Base-by-base conservation (phyloP, 75 land plant genomes). In the Pinus albicaulis region DNA sequence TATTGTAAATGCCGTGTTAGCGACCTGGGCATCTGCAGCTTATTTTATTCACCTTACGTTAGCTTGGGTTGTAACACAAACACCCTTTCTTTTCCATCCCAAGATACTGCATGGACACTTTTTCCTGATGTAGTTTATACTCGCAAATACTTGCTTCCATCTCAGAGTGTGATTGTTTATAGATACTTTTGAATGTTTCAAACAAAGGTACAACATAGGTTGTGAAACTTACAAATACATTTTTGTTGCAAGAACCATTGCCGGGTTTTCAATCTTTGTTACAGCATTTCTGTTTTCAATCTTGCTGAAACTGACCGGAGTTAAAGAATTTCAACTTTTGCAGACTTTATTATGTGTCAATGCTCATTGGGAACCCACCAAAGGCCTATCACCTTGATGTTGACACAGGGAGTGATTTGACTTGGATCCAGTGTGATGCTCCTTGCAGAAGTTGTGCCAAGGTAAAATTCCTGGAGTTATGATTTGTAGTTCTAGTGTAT, bases 401-500 rank as follows among this genome's bases (percentile, higher is more conserved):
- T 56, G 96, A 93, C 81, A 93, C 96, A 22, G 96, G 96, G 57
- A 93, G 96, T 78, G 96, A 93, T 70, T 85, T 93, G 68, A 91
- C 93, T 61, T 93, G 96, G 96, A 82, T 93, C 57, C 96, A 93
- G 36, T 93, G 96, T 86, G 92, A 91, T 86, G 96, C 93, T 78
- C 96, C 96, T 22, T 93, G 96, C 77, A 79, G 77, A 22, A 85
- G 86, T 72, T 93, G 96, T 84, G 91, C 90, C 25, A 76, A 87
- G 85, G 96, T 93, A 38, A 80, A 72, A 8, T 16, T 68, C 23
- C 24, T 41, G 38, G 52, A 38, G 23, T 38, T 19, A 41, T 66
- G 70, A 41, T 19, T 66, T 66, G 70, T 20, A 34, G 44, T 34
- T 36, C n/a, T 2, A 31, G 11, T 38, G 23, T 68, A 68, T 24